These are phyloP conservation scores for Beta vulgaris DNA, from an alignment of 148 eudicot species.

Conservation along the genomic window DNA sequence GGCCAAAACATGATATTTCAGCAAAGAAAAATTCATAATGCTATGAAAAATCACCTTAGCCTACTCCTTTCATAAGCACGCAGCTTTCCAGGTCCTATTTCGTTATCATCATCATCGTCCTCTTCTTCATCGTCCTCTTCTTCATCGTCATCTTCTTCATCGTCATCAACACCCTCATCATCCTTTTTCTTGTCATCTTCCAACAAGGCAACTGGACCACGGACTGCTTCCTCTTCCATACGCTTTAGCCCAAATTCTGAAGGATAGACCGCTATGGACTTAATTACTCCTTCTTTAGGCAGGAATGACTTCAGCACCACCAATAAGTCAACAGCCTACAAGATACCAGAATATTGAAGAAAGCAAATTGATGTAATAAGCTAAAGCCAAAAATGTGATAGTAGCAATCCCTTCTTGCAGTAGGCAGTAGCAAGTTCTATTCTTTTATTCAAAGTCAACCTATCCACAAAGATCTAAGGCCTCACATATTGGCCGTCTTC, in stretches of 20 bases:
- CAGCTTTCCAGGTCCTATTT: conserved; percentile 64
- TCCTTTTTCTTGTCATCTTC: conserved; percentile 45
- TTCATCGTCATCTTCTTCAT: conserved; percentile 34
- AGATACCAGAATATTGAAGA: background rate
- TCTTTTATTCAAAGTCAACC: background rate
- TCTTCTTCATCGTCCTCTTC: conserved; percentile 38
- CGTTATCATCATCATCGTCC: conserved; percentile 36
- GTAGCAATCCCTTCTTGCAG: background rate
- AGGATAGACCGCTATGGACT: conserved; percentile 89
- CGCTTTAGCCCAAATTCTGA: conserved; percentile 93
- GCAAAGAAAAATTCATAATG: background rate
- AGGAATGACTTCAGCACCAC: conserved; percentile 75
- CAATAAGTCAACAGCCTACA: conserved; percentile 80
- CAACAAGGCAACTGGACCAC: conserved; percentile 81
- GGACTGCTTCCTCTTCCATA: conserved; percentile 94
- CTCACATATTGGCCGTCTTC: background rate
- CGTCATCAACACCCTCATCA: conserved; percentile 36
- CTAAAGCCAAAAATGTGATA: background rate
- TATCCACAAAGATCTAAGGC: background rate
- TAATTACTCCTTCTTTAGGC: conserved; percentile 70
- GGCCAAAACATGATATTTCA: background rate
- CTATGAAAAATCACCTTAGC: conserved; percentile 50
- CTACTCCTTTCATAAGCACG: conserved; percentile 92
- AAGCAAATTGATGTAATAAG: background rate
- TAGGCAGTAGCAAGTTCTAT: background rate